phyloP scores from a whole-genome alignment of 352 stramenopile genomes.

The Phytophthora cactorum region DNA sequence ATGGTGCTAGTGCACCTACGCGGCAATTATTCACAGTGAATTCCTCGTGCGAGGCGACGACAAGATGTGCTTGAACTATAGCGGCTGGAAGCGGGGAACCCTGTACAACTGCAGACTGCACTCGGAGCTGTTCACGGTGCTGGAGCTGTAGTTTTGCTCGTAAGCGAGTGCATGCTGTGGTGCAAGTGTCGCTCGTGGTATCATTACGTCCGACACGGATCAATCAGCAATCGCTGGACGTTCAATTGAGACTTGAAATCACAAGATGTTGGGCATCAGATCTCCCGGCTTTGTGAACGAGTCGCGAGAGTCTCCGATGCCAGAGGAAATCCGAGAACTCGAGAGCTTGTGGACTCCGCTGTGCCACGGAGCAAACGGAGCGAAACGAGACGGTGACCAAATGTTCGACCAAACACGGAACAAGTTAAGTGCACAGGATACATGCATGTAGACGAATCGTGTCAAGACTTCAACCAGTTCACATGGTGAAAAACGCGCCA shows the following conservation, averaged over 20 bases:
- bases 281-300: neutral
- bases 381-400: conserved; percentile 5
- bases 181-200: conserved; percentile 11
- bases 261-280: conserved; percentile 21
- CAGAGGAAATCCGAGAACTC: conserved; percentile 30
- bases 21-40: conserved; percentile 9
- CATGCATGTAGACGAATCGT: conserved; percentile 18
- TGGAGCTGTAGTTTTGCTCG: neutral
- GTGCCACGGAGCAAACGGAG: conserved; percentile 7
- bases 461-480: conserved; percentile 7
- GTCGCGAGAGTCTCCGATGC: conserved; percentile 15
- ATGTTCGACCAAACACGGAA: conserved; percentile 3
- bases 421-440: neutral
- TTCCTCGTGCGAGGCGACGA: conserved; percentile 28
- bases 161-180: neutral
- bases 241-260: conserved; percentile 21
- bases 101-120: conserved; percentile 12
- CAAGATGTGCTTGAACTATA: conserved; percentile 25
- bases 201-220: conserved; percentile 12
- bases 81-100: conserved; percentile 32
- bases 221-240: conserved; percentile 32
- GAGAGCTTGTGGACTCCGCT: conserved; percentile 17
- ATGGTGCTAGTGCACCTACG: neutral
- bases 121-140: conserved; percentile 17
- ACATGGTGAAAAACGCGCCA: conserved; percentile 21